Percentiles rank a stretch among this genome's conserved stretches.
phyloP scores from a whole-genome alignment of 768 basidiomycete species.

The Rhodocollybia butyracea region DNA sequence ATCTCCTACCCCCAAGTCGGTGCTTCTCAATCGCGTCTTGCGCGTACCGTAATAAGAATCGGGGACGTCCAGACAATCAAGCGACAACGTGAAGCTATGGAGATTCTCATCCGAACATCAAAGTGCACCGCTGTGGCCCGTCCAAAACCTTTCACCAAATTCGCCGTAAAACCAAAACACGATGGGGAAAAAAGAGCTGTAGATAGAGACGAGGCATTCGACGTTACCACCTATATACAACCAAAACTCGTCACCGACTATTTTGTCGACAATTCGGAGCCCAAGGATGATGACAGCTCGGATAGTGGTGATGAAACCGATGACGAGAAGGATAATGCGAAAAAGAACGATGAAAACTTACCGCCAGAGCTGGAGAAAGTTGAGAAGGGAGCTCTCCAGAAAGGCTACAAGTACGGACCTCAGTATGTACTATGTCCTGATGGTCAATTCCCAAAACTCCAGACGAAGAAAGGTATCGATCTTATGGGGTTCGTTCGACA shows the following conservation, averaged over 20 bases:
- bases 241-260: conserved; percentile 26
- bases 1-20: too few relatives aligned
- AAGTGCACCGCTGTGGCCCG: conserved; percentile 75
- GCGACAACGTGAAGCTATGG: conserved; percentile 69
- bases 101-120: conserved; percentile 68
- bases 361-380: conserved; percentile 48
- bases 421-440: conserved; percentile 86
- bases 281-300: conserved; percentile 24
- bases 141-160: conserved; percentile 81
- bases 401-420: conserved; percentile 87
- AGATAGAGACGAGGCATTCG: conserved; percentile 29
- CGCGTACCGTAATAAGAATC: too few relatives aligned
- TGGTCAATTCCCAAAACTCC: conserved; percentile 69
- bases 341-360: conserved; percentile 26
- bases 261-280: conserved; percentile 30
- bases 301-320: too few relatives aligned
- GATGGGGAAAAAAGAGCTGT: conserved; percentile 31
- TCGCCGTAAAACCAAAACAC: conserved; percentile 37
- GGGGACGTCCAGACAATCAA: conserved; percentile 68
- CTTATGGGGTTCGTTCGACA: conserved; percentile 79
- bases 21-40: conserved; percentile 59
- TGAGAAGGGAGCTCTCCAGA: conserved; percentile 75
- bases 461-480: conserved; percentile 83
- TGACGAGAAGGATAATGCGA: conserved; percentile 27
- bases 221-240: conserved; percentile 32